Base-by-base conservation (phyloP, 169 alveolate species). In the Plasmodium relictum region DNA sequence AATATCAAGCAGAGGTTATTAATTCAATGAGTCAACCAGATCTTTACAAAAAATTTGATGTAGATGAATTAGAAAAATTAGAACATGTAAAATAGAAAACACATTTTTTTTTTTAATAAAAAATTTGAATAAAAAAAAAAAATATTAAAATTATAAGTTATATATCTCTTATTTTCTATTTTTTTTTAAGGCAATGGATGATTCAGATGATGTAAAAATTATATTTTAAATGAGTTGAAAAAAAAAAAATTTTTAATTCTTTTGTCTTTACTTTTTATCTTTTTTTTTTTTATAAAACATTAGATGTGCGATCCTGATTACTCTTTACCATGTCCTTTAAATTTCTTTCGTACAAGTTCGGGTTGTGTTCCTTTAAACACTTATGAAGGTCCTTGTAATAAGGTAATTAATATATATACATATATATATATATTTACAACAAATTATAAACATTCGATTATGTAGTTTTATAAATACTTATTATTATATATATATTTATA, bases 1-100 rank as follows among this genome's bases (percentile, higher is more conserved):
- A 78, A 10, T 78, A 78, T 16, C 89, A 78, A 26, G 89, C 89
- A 58, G 72, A 78, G 44, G 76, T 78, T 42, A 78, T 78, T 66
- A 63, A 78, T 70, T 20, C 89, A 16, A 78, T 78, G 89, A 78
- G 54, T 37, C 50, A 78, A 14, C 69, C 63, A 8, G 65, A 48
- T n/a, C 26, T 65, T 16, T 78, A 78, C 66, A 58, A 78, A 78
- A 78, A 78, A 14, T 63, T 78, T 44, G 89, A 65, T 65, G 6
- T 78, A 3, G 37, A 59, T 50, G 76, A 78, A 54, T 63, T 78
- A 24, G 78, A 78, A 78, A 58, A 78, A 65, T n/a, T 65, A 26
- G 76, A 78, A 12, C 89, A 65, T 16, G 89, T 78, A 63, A 65
- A 18, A 54, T 26, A 65, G 20, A 24, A 20, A 6, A 48, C 8